Conservation (phyloP, 2,329 filamentous ascomycete species). For the Calonectria pauciramosa region DNA sequence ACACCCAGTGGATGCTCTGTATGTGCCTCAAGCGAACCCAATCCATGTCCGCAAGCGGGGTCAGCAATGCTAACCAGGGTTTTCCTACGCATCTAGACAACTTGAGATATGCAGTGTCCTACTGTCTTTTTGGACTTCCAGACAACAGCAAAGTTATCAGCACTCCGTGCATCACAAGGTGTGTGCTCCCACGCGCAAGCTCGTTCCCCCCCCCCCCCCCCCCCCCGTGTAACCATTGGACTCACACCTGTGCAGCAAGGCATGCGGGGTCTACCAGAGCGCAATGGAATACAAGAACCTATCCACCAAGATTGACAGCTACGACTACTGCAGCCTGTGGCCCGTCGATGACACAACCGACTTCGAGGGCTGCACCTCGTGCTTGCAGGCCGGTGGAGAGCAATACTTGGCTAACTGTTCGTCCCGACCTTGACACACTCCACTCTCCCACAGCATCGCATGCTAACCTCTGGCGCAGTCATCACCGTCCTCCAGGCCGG, state of each 20-base stretch:
- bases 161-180: conserved; percentile 68
- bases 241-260: conserved; percentile 55
- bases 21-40: conserved; percentile 47
- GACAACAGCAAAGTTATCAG: conserved; percentile 59
- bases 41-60: neutral
- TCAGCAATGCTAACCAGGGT: conserved; percentile 29
- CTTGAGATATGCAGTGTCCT: conserved; percentile 66
- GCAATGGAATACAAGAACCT: conserved; percentile 66
- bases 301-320: conserved; percentile 58
- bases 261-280: conserved; percentile 63
- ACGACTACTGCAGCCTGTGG: conserved; percentile 69
- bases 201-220: no score
- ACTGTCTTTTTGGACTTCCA: conserved; percentile 67
- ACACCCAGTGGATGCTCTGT: conserved; percentile 70
- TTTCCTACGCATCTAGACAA: conserved; percentile 61
- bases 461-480: conserved; percentile 52
- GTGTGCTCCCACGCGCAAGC: neutral
- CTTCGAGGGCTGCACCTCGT: conserved; percentile 59
- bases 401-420: conserved; percentile 68
- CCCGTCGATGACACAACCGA: conserved; percentile 53
- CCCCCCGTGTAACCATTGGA: neutral
- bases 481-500: conserved; percentile 67
- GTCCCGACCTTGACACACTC: conserved; percentile 31
- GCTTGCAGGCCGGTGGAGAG: conserved; percentile 56
- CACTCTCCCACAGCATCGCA: neutral